phyloP scores from a whole-genome alignment of 78 protist species.

The Polysphondylium violaceum region DNA sequence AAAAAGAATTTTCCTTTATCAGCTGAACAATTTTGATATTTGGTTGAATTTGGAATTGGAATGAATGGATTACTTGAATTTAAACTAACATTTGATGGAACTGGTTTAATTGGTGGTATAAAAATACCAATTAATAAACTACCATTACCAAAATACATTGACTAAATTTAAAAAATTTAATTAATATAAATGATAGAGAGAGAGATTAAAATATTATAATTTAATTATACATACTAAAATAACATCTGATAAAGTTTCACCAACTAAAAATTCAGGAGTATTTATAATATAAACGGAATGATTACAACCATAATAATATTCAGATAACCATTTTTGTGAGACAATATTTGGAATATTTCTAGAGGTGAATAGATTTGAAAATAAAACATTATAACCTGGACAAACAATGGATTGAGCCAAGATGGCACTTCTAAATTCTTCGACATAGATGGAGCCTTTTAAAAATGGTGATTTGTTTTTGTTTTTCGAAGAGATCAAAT shows the following conservation, averaged over 20 bases:
- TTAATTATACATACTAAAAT: conserved; percentile 1
- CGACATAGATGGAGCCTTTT: conserved; percentile 58
- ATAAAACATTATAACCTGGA: conserved; percentile 72
- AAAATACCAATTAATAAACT: conserved; percentile 59
- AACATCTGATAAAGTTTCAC: conserved; percentile 60
- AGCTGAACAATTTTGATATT: not conserved
- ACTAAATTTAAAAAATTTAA: not conserved
- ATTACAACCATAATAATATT: conserved; percentile 73
- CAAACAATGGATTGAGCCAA: conserved; percentile 65
- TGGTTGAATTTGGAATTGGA: not conserved
- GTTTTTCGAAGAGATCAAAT: conserved; percentile 48
- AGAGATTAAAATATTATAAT: no score
- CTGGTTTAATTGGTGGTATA: not conserved
- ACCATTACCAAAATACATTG: conserved; percentile 79
- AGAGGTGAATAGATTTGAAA: conserved; percentile 69
- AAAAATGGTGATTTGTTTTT: conserved; percentile 73
- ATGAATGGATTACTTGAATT: conserved; percentile 3
- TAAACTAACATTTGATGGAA: not conserved
- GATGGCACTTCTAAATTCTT: conserved; percentile 64
- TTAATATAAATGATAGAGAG: no score
- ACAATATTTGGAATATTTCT: conserved; percentile 60
- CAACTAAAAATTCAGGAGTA: conserved; percentile 60
- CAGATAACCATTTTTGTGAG: conserved; percentile 59
- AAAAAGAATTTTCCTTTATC: conserved; percentile 27
- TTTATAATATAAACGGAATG: conserved; percentile 40